Percentiles rank a stretch among this genome's conserved stretches.
phyloP scores from a whole-genome alignment of 2,329 filamentous ascomycete genomes.

The Tympanopsis confertula region DNA sequence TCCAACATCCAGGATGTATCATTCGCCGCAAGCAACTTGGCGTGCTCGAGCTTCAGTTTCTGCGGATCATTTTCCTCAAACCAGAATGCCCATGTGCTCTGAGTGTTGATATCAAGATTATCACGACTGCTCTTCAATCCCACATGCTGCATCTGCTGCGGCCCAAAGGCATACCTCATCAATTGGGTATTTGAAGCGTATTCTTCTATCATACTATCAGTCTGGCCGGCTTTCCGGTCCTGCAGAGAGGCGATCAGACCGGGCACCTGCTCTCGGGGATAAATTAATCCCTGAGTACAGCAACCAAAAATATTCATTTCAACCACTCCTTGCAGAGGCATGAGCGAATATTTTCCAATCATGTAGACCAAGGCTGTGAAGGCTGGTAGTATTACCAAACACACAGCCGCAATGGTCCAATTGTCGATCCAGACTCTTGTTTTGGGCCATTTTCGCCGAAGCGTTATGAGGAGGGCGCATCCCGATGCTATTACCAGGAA shows the following conservation, averaged over 20 bases:
- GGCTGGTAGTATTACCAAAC: conserved; percentile 10
- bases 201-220: background rate
- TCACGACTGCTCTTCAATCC: conserved; percentile 12
- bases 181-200: conserved; percentile 13
- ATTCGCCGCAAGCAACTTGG: no score
- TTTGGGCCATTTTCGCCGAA: no score
- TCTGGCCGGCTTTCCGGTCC: conserved; percentile 1
- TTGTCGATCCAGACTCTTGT: no score
- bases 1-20: no score
- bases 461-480: conserved; percentile 5
- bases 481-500: conserved; percentile 8
- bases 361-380: conserved; percentile 16
- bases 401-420: background rate
- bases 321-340: conserved; percentile 14
- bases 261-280: conserved; percentile 12
- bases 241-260: conserved; percentile 8
- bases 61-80: no score
- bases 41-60: no score
- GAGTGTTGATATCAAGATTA: conserved; percentile 12
- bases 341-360: conserved; percentile 13
- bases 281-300: conserved; percentile 23
- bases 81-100: conserved; percentile 15
- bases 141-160: conserved; percentile 14
- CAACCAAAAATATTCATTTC: conserved; percentile 25
- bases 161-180: conserved; percentile 10